Percentiles rank a stretch among this genome's conserved stretches.
Evolutionary conservation across 805 yeast genomes (phyloP).

Genomic region (Yamadazyma ubonensis): DNA sequence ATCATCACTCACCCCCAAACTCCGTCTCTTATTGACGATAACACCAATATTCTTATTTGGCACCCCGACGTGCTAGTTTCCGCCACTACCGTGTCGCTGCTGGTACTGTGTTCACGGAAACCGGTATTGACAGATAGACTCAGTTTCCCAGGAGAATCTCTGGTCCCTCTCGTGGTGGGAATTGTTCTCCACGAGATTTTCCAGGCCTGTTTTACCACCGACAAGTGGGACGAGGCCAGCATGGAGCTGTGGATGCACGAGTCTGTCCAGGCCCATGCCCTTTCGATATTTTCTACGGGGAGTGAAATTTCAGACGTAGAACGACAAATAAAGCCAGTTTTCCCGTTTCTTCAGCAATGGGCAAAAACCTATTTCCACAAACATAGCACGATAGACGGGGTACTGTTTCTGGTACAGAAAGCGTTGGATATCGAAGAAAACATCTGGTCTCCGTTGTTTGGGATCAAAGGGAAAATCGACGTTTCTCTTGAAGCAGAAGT

Average conservation of each 20-base stretch:
- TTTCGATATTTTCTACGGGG: slow-evolving; percentile 57
- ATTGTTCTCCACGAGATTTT: slow-evolving; percentile 76
- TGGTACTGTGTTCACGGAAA: slow-evolving; percentile 69
- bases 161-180: slow-evolving; percentile 74
- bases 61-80: slow-evolving; percentile 82
- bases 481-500: slow-evolving; percentile 70
- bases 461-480: slow-evolving; percentile 86
- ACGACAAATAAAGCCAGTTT: slow-evolving; percentile 45
- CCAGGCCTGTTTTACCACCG: slow-evolving; percentile 50
- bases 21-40: slow-evolving; percentile 51
- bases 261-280: slow-evolving; percentile 41
- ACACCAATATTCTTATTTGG: slow-evolving; percentile 66
- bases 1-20: slow-evolving; percentile 44
- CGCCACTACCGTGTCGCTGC: slow-evolving; percentile 78
- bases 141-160: slow-evolving; percentile 60
- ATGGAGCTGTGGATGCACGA: slow-evolving; percentile 40
- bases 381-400: slow-evolving; percentile 18
- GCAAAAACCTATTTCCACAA: slow-evolving; percentile 41
- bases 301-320: slow-evolving; percentile 39
- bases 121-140: slow-evolving; percentile 60
- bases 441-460: slow-evolving; percentile 88
- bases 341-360: slow-evolving; percentile 55
- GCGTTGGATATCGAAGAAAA: slow-evolving; percentile 86
- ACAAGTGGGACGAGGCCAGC: slow-evolving; percentile 35
- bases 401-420: slow-evolving; percentile 54